Evolutionary conservation across 148 eudicot genomes (phyloP), one percentile per base, ranked within the genome.

Genomic region (Cornus controversa): DNA sequence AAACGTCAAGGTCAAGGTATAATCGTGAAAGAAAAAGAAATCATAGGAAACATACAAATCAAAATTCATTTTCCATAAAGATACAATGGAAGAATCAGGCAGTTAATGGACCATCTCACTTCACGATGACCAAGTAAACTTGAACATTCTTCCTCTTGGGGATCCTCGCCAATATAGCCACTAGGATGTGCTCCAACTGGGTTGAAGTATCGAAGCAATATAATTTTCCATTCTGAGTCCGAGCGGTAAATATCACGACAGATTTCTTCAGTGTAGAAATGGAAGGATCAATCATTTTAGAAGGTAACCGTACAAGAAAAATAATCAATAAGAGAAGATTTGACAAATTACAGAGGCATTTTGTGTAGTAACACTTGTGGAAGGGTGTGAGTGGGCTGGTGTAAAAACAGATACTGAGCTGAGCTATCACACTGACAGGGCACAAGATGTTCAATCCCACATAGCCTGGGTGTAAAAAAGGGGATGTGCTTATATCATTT

Each of bases 121-220:
- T 37, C 42, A 40, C 6, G 45, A 50, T 11, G 57, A 50, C 53
- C 3, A 13, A 11, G 57, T 50, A 11, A 50, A 16, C 57, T 50
- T 3, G 57, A 50, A 50, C 57, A 50, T 40, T 40, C 10, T 40
- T 40, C n/a, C n/a, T n/a, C 20, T 50, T 50, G 86, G 31, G 99
- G 99, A 86, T 93, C 99, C 80, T 96, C 99, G 65, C 99, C 99
- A 70, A 96, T 92, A 71, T 80, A 60, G 29, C 99, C 99, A 86
- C 98, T 96, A 28, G 95, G 86, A 78, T 96, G 98, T 31, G 99
- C 99, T 73, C 97, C 98, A 64, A 96, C 99, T 3, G 99, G 99
- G 81, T 96, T 96, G 82, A 96, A 96, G 86, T 96, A 96, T 82
- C 99, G 88, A 75, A 96, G 86, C 83, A 96, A 85, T 74, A 96